A percentile compares a stretch with the other conserved stretches of the same genome.
phyloP scores from a whole-genome alignment of 2,329 filamentous ascomycete genomes.

The Aureobasidium sp. region DNA sequence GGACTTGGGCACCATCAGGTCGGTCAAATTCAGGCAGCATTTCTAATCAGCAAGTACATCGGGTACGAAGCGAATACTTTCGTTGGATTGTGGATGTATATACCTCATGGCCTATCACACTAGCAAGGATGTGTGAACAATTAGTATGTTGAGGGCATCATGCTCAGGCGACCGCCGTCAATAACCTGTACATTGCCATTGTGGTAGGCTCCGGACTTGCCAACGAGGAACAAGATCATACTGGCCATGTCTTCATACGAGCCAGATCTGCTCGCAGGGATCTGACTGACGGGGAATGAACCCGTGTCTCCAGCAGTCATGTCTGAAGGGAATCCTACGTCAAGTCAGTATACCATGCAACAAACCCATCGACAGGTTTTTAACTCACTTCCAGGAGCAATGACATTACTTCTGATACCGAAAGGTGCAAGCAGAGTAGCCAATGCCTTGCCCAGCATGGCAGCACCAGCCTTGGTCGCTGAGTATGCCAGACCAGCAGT shows the following conservation, averaged over 20 bases:
- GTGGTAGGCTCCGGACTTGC: constrained; percentile 43
- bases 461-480: constrained; percentile 35
- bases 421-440: constrained; percentile 34
- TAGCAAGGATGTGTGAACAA: neutral
- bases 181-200: constrained; percentile 45
- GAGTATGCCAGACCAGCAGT: constrained; percentile 35
- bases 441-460: constrained; percentile 38
- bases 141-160: constrained; percentile 16
- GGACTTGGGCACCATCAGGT: neutral
- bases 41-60: neutral
- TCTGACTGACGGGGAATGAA: constrained; percentile 26
- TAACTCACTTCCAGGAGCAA: constrained; percentile 31
- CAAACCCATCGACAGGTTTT: neutral
- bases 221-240: constrained; percentile 42
- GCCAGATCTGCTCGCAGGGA: constrained; percentile 29
- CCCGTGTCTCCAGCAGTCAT: constrained; percentile 32
- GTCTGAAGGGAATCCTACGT: constrained; percentile 32
- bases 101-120: neutral
- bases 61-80: neutral
- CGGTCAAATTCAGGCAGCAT: neutral
- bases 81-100: neutral
- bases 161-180: constrained; percentile 32
- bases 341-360: neutral
- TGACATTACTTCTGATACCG: constrained; percentile 39
- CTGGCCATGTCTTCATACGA: constrained; percentile 40